A percentile compares a stretch with the other conserved stretches of the same genome.
phyloP scores from a whole-genome alignment of 176 grass and related monocot genomes.

The Panicum miliaceum region DNA sequence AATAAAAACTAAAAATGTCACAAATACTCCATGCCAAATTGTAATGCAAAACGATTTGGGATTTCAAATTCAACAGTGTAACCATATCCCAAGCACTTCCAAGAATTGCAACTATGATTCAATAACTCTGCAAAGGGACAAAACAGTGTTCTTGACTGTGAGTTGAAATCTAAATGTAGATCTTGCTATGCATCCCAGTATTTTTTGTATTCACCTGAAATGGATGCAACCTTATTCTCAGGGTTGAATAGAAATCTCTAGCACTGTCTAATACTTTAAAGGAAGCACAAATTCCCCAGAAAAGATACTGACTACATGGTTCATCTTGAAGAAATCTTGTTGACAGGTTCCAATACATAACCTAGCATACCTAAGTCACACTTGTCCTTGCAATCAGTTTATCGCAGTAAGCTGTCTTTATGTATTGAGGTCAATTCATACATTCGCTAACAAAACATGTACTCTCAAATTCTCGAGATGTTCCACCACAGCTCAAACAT shows the following conservation, averaged over 20 bases:
- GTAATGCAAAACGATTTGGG: not conserved
- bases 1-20: not conserved
- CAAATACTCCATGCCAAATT: not conserved
- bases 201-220: not conserved
- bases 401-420: not conserved
- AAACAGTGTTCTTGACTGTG: not conserved
- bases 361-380: not conserved
- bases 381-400: constrained; percentile 15
- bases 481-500: constrained; percentile 23
- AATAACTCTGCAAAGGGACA: not conserved
- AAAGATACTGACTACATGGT: constrained; percentile 6
- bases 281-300: not conserved
- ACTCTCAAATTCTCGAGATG: not conserved
- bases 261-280: not conserved
- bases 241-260: constrained; percentile 14
- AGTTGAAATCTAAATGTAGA: not conserved
- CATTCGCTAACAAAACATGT: constrained; percentile 5
- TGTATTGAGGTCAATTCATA: not conserved
- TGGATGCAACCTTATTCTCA: constrained; percentile 4
- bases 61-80: constrained; percentile 21
- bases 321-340: not conserved
- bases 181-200: not conserved
- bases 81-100: not conserved
- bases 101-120: not conserved
- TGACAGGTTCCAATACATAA: not conserved